Evolutionary conservation across 2,329 filamentous ascomycete species (phyloP).

Genomic region (Didymella lethalis): DNA sequence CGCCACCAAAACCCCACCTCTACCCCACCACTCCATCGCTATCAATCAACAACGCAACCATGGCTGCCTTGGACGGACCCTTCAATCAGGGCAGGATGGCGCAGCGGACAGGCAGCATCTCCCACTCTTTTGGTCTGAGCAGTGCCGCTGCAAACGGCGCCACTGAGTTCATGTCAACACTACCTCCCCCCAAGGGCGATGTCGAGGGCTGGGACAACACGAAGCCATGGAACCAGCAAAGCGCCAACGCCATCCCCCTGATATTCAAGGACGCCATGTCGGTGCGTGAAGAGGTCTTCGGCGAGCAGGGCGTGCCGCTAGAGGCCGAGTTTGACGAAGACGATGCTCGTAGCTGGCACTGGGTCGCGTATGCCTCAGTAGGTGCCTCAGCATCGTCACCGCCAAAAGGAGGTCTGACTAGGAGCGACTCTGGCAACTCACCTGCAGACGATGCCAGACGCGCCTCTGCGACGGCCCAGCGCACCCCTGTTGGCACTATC

Average conservation of each 20-base stretch:
- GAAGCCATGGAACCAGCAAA: slow-evolving; percentile 45
- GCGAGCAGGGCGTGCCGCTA: slow-evolving; percentile 64
- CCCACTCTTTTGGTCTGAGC: slow-evolving; percentile 33
- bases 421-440: slow-evolving; percentile 55
- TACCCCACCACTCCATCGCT: slow-evolving; percentile 1
- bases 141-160: slow-evolving; percentile 32
- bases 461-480: slow-evolving; percentile 50
- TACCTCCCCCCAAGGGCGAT: slow-evolving; percentile 46
- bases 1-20: background rate
- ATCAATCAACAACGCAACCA: background rate
- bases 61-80: slow-evolving; percentile 9
- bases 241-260: slow-evolving; percentile 48
- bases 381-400: slow-evolving; percentile 51
- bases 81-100: background rate
- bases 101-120: slow-evolving; percentile 21
- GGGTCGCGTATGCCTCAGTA: slow-evolving; percentile 80
- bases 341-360: slow-evolving; percentile 81
- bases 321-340: slow-evolving; percentile 82
- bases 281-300: slow-evolving; percentile 65
- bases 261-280: slow-evolving; percentile 63
- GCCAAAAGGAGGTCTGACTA: slow-evolving; percentile 50
- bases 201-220: slow-evolving; percentile 50
- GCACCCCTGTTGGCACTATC: slow-evolving; percentile 74
- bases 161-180: slow-evolving; percentile 52
- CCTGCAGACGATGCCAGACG: slow-evolving; percentile 47